Evolutionary conservation across 345 rosid species (phyloP).

Genomic region (Eucalyptus regnans): DNA sequence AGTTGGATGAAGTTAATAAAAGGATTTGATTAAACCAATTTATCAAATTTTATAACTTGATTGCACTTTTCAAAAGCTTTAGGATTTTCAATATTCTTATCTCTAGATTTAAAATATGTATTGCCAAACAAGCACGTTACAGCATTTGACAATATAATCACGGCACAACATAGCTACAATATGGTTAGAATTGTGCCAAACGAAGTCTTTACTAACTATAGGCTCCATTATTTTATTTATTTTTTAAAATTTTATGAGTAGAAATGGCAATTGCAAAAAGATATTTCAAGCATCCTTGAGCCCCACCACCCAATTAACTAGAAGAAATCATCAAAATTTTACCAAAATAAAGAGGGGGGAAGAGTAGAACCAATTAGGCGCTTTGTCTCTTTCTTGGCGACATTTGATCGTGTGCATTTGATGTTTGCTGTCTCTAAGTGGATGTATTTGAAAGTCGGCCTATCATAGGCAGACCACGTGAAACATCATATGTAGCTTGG

Average conservation of each 20-base stretch:
- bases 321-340: background rate
- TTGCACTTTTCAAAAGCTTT: accelerated
- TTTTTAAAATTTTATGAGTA: background rate
- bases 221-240: background rate
- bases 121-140: background rate
- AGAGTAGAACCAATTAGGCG: background rate
- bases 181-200: background rate
- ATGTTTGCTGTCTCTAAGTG: background rate
- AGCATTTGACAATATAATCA: background rate
- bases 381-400: background rate
- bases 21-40: too few species aligned
- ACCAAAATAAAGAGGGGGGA: background rate
- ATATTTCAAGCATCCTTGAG: background rate
- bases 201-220: background rate
- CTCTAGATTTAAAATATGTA: too few species aligned
- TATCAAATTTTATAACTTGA: too few species aligned
- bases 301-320: background rate
- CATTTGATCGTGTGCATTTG: background rate
- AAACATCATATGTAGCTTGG: background rate
- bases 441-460: background rate
- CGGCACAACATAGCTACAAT: background rate
- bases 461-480: background rate
- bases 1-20: too few species aligned
- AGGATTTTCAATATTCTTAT: accelerated
- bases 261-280: background rate